phyloP scores from a whole-genome alignment of 441 rosid genomes.

The Erysimum cheiri region DNA sequence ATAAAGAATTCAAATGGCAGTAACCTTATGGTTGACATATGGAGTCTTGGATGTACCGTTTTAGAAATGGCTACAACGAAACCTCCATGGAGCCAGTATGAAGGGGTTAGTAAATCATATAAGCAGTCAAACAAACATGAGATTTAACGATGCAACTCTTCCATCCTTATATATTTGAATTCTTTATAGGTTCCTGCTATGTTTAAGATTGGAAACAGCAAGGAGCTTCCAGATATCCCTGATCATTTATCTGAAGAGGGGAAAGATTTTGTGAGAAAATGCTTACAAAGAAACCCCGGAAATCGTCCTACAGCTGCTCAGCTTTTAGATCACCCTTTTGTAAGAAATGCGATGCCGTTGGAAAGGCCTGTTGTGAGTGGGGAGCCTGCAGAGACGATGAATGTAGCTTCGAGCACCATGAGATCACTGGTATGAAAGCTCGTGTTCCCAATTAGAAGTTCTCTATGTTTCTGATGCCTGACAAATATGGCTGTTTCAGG shows the following conservation, averaged over 20 bases:
- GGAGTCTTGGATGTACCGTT: conserved; percentile 76
- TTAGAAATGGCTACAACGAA: conserved; percentile 74
- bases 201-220: conserved; percentile 99
- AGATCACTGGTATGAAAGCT: conserved; percentile 58
- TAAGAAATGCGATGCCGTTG: conserved; percentile 68
- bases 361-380: conserved; percentile 60
- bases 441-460: conserved; percentile 1
- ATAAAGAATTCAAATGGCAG: conserved; percentile 62
- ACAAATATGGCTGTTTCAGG: conserved; percentile 45
- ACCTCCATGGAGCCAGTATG: conserved; percentile 79
- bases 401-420: conserved; percentile 52
- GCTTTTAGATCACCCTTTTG: conserved; percentile 88
- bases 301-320: conserved; percentile 81
- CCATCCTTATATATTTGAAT: conserved; percentile 27
- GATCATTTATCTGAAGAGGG: conserved; percentile 89
- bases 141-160: neutral
- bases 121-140: neutral
- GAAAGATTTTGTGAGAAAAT: conserved; percentile 83
- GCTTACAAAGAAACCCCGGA: conserved; percentile 81
- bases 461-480: conserved; percentile 22
- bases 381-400: conserved; percentile 52
- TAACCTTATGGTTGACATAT: conserved; percentile 65
- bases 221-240: conserved; percentile 96
- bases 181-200: conserved; percentile 70
- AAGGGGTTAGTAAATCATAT: conserved; percentile 63